A percentile compares a stretch with the other conserved stretches of the same genome.
phyloP scores from a whole-genome alignment of 805 yeast species.

The Wickerhamiella galacta region DNA sequence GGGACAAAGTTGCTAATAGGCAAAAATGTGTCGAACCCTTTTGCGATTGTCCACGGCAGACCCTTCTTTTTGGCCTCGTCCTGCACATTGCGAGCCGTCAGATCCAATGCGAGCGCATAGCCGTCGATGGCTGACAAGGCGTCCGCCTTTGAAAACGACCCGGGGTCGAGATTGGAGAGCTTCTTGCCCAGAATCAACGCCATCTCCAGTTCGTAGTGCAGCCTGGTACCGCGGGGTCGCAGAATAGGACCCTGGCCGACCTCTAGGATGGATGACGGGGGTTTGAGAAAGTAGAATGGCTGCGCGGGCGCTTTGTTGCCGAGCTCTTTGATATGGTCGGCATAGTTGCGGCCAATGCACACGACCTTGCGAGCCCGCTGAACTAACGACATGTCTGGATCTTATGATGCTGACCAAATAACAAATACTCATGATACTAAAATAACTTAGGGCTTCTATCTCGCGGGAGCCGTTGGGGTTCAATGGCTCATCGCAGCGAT shows the following conservation, averaged over 20 bases:
- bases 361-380: slow-evolving; percentile 41
- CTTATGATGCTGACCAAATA: too few relatives aligned
- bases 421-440: too few relatives aligned
- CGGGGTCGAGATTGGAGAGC: slow-evolving; percentile 43
- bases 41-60: slow-evolving; percentile 90
- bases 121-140: slow-evolving; percentile 72
- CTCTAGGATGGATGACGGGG: slow-evolving; percentile 57
- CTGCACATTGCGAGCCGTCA: slow-evolving; percentile 93
- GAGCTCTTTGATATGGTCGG: slow-evolving; percentile 86
- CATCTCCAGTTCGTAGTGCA: slow-evolving; percentile 87
- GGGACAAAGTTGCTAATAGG: slow-evolving; percentile 71
- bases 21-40: slow-evolving; percentile 90
- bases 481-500: too few relatives aligned
- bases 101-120: slow-evolving; percentile 75
- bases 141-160: slow-evolving; percentile 39
- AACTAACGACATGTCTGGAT: slow-evolving; percentile 13
- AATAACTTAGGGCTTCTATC: too few relatives aligned
- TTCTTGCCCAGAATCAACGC: slow-evolving; percentile 58
- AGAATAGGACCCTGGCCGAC: slow-evolving; percentile 60
- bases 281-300: slow-evolving; percentile 89
- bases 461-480: too few relatives aligned
- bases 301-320: slow-evolving; percentile 65
- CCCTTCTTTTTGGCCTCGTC: slow-evolving; percentile 88
- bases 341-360: slow-evolving; percentile 93
- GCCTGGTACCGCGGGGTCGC: slow-evolving; percentile 63